Evolutionary conservation across 495 filamentous ascomycete species (phyloP).

Genomic region (Penicillium daleae): DNA sequence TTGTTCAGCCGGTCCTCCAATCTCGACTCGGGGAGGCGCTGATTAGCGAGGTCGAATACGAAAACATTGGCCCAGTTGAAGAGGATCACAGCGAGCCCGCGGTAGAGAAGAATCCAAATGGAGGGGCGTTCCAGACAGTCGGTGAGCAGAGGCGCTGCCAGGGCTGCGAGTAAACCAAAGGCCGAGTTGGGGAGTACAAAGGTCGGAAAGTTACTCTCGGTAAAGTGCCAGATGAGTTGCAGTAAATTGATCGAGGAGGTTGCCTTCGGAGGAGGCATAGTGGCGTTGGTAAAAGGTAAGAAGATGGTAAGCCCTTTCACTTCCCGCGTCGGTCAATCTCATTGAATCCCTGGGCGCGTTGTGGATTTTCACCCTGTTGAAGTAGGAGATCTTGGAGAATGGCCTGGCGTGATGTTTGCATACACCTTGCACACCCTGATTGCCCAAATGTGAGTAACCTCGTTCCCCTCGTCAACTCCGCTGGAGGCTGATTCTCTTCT

Average conservation of each 20-base stretch:
- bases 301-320: background rate
- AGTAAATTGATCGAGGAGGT: constrained; percentile 11
- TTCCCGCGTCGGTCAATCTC: background rate
- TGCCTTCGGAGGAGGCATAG: background rate
- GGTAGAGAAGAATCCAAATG: background rate
- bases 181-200: constrained; percentile 24
- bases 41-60: constrained; percentile 18
- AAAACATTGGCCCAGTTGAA: constrained; percentile 25
- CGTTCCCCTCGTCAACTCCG: background rate
- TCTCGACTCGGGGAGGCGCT: constrained; percentile 12
- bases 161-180: constrained; percentile 19
- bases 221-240: constrained; percentile 27
- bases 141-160: constrained; percentile 14
- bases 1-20: constrained; percentile 52
- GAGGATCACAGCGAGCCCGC: constrained; percentile 10
- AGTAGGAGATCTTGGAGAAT: background rate
- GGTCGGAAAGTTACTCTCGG: constrained; percentile 29
- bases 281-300: background rate
- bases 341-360: background rate
- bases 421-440: background rate
- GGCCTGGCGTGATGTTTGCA: background rate
- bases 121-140: background rate
- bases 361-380: background rate
- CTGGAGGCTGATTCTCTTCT: background rate
- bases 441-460: background rate